Percentiles rank a stretch among this genome's conserved stretches.
phyloP scores from a whole-genome alignment of 2,329 filamentous ascomycete species.

The Camillea tinctor region DNA sequence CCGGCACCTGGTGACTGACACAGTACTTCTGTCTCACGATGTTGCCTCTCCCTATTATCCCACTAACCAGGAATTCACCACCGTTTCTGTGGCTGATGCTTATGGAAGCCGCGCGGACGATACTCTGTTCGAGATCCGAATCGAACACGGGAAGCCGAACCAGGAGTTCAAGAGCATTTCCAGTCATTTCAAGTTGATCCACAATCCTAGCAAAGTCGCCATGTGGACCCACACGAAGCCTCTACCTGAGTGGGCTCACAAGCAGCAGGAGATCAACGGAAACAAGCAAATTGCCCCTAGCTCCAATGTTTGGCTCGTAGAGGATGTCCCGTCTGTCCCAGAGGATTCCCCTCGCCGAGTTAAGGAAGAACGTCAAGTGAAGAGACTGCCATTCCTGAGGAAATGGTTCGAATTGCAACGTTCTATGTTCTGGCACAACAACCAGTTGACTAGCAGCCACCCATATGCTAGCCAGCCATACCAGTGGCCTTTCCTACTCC shows the following conservation, averaged over 20 bases:
- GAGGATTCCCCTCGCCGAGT: slow-evolving; percentile 69
- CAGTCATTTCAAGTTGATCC: slow-evolving; percentile 93
- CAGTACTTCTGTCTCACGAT: slow-evolving; percentile 86
- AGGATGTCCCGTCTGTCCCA: slow-evolving; percentile 81
- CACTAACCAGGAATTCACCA: slow-evolving; percentile 98
- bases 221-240: slow-evolving; percentile 98
- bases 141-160: slow-evolving; percentile 78
- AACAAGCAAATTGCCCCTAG: slow-evolving; percentile 92
- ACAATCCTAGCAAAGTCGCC: slow-evolving; percentile 91
- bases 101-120: slow-evolving; percentile 76
- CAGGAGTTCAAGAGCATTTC: slow-evolving; percentile 89
- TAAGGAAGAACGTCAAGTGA: slow-evolving; percentile 76
- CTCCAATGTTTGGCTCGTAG: slow-evolving; percentile 93
- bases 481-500: slow-evolving; percentile 96
- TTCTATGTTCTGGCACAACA: slow-evolving; percentile 99
- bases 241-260: slow-evolving; percentile 95
- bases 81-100: slow-evolving; percentile 70
- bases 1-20: slow-evolving; percentile 82
- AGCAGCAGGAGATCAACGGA: slow-evolving; percentile 98
- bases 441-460: slow-evolving; percentile 93
- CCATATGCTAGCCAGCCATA: slow-evolving; percentile 93
- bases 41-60: slow-evolving; percentile 95
- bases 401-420: slow-evolving; percentile 97
- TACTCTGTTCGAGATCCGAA: slow-evolving; percentile 86
- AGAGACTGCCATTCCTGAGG: slow-evolving; percentile 79